These are phyloP conservation scores for Aureobasidium melanogenum DNA, from an alignment of 2,329 filamentous ascomycete genomes.

Conservation along the genomic window DNA sequence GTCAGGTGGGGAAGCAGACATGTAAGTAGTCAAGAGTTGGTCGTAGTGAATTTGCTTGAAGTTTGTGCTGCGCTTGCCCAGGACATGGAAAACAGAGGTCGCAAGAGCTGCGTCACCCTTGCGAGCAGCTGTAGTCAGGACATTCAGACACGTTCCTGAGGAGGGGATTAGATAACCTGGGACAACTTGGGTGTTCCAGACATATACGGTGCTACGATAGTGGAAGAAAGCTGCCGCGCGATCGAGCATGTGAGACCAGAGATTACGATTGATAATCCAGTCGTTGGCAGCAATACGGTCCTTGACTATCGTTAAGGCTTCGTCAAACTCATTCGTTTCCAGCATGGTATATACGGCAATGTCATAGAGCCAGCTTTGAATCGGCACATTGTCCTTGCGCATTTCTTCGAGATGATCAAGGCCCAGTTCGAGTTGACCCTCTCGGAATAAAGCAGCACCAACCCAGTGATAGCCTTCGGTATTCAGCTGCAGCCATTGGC, in stretches of 20 bases:
- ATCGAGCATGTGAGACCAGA: constrained; percentile 69
- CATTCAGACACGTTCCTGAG: constrained; percentile 56
- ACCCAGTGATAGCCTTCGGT: constrained; percentile 57
- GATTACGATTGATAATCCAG: constrained; percentile 38
- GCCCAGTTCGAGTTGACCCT: constrained; percentile 75
- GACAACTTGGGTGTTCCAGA: constrained; percentile 63
- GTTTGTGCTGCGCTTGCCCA: constrained; percentile 49
- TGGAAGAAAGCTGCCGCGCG: constrained; percentile 53
- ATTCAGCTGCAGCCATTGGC: constrained; percentile 59
- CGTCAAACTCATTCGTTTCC: constrained; percentile 65
- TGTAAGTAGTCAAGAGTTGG: constrained; percentile 63
- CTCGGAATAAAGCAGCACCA: constrained; percentile 65
- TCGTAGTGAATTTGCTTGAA: constrained; percentile 68
- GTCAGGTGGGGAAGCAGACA: constrained; percentile 43
- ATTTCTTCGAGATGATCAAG: constrained; percentile 61
- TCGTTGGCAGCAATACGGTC: constrained; percentile 41
- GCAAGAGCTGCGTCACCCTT: constrained; percentile 60
- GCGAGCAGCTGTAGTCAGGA: constrained; percentile 63
- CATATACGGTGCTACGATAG: constrained; percentile 55
- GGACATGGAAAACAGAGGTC: constrained; percentile 58
- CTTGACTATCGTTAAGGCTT: constrained; percentile 61
- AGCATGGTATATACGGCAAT: constrained; percentile 67
- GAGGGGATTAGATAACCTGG: constrained; percentile 52
- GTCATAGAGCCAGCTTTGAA: constrained; percentile 69
- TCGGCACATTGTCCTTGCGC: constrained; percentile 43